Evolutionary conservation across 495 filamentous ascomycete species (phyloP), one percentile per base, ranked within the genome.

Genomic region (Daldinia decipiens): DNA sequence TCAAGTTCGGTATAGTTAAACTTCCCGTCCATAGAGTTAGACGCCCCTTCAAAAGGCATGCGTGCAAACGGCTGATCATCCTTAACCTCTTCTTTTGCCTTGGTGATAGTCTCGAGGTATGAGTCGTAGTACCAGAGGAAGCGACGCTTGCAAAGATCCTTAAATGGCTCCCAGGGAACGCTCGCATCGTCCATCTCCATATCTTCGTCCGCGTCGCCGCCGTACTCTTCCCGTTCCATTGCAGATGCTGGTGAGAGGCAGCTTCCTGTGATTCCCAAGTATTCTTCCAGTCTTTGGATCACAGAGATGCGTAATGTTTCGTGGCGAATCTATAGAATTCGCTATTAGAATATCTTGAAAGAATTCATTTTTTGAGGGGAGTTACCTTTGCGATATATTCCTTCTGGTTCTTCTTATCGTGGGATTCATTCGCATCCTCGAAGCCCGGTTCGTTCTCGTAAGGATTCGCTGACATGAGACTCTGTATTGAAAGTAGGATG

Each of bases 361-460:
- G 27, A 4, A 24, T 12, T 34, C 19, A 4, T n/a, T 27, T 45
- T n/a, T 47, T 26, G 32, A 63, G 19, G 9, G 58, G 24, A 39
- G 1, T 68, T 78, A 95, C 93, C 87, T 99, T 99, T 24, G 89
- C 89, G 36, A 92, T 84, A 79, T 99, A 99, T n/a, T 87, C 81
- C 64, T 89, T 85, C 78, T 92, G 92, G 53, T 89, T 86, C 76
- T 90, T 87, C 80, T 92, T 89, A 74, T 97, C 91, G 11, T 84
- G 79, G 3, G 82, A 79, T 21, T 87, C 85, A 34, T 88, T 89
- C 19, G 89, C 87, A 57, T 91, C 86, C 72, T 98, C 95, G 71
- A 91, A 97, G 8, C 95, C 95, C 17, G 95, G 95, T 75, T 99
- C 95, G 71, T 98, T 97, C 78, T 95, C 93, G 78, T 97, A 99